These are phyloP conservation scores for Oryza meridionalis DNA, from an alignment of 176 grass and related monocot genomes.

Conservation along the genomic window DNA sequence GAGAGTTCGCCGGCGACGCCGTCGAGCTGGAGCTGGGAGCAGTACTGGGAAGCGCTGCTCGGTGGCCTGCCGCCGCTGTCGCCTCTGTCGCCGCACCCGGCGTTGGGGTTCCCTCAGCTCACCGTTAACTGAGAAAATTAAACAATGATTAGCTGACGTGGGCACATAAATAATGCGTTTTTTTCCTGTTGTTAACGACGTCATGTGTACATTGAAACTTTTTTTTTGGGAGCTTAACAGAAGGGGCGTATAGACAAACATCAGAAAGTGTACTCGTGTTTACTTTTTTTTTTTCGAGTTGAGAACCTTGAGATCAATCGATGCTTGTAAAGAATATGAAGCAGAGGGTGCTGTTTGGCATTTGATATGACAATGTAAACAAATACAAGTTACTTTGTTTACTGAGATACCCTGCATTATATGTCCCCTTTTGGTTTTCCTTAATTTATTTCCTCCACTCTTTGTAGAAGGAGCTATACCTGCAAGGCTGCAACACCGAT, in stretches of 20 bases:
- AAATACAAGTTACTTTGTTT: slow-evolving; percentile 4
- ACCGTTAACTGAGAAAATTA: slow-evolving; percentile 39
- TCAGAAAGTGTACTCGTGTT: background rate
- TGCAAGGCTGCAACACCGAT: background rate
- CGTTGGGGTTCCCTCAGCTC: slow-evolving; percentile 49
- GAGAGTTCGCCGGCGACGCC: slow-evolving; percentile 32
- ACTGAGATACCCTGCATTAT: background rate
- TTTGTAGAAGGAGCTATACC: background rate
- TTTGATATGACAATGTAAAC: slow-evolving; percentile 22
- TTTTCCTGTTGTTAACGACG: background rate
- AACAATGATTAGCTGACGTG: background rate
- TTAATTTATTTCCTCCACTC: slow-evolving; percentile 2
- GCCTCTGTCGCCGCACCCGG: slow-evolving; percentile 47
- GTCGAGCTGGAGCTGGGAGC: slow-evolving; percentile 38
- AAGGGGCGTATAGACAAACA: background rate
- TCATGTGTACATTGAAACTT: background rate
- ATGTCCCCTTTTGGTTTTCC: background rate
- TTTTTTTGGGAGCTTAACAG: background rate
- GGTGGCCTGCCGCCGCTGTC: slow-evolving; percentile 48
- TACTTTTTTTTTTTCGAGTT: no score
- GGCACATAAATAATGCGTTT: background rate
- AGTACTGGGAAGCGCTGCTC: slow-evolving; percentile 46
- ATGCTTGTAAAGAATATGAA: slow-evolving; percentile 40
- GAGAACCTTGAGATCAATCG: background rate
- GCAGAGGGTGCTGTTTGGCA: background rate